phyloP scores from a whole-genome alignment of 2,329 filamentous ascomycete genomes.

The Akanthomyces dipterigenus region DNA sequence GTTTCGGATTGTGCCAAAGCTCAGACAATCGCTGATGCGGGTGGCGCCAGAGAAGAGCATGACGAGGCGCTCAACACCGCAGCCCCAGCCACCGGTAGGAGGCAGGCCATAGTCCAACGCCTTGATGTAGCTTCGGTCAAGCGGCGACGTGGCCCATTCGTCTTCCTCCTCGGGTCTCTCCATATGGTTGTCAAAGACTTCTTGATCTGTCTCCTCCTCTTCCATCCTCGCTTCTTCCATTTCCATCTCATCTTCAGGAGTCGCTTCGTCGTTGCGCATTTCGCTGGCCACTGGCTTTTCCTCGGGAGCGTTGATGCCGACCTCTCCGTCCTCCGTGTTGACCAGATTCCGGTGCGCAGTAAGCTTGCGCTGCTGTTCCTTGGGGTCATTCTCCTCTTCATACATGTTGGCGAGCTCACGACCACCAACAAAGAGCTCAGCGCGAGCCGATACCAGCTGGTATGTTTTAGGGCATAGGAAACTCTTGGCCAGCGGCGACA shows the following conservation, averaged over 20 bases:
- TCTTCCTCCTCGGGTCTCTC: slow-evolving; percentile 25
- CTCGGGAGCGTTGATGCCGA: slow-evolving; percentile 21
- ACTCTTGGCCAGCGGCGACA: slow-evolving; percentile 87
- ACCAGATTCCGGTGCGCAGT: slow-evolving; percentile 41
- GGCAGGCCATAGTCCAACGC: slow-evolving; percentile 84
- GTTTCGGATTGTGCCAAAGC: slow-evolving; percentile 78
- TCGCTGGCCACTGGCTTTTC: slow-evolving; percentile 1
- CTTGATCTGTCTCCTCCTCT: slow-evolving; percentile 24
- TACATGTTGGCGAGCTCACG: slow-evolving; percentile 93
- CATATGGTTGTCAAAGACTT: slow-evolving; percentile 20
- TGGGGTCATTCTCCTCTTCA: slow-evolving; percentile 93
- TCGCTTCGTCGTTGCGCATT: slow-evolving; percentile 6
- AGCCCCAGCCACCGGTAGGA: slow-evolving; percentile 96
- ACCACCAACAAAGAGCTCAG: slow-evolving; percentile 75
- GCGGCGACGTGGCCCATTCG: slow-evolving; percentile 38
- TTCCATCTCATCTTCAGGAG: slow-evolving; percentile 12
- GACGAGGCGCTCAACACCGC: slow-evolving; percentile 80
- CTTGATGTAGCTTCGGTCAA: slow-evolving; percentile 76
- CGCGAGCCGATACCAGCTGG: slow-evolving; percentile 72
- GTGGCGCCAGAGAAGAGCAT: slow-evolving; percentile 81
- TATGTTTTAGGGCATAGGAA: slow-evolving; percentile 61
- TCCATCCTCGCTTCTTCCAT: slow-evolving; percentile 15
- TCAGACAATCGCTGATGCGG: slow-evolving; percentile 78
- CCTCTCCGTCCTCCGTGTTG: slow-evolving; percentile 26
- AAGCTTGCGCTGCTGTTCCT: slow-evolving; percentile 80